Conservation (phyloP, 139 green algal species). For the Trebouxia sp. region DNA sequence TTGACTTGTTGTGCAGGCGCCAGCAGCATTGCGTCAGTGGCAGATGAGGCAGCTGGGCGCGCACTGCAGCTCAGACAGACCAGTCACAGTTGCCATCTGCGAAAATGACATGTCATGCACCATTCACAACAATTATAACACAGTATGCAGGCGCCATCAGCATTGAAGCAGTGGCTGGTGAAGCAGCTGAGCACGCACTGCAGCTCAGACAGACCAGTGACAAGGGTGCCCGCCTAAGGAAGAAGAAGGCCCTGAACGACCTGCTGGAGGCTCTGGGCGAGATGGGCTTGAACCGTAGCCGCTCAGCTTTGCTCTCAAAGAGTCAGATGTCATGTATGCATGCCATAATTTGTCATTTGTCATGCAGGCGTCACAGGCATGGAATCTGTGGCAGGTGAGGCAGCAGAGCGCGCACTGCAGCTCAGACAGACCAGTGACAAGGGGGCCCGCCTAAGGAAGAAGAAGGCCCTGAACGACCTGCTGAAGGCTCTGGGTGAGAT, state of each 20-base stretch:
- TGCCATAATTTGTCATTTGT: no score
- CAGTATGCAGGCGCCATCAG: background rate
- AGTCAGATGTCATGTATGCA: no score
- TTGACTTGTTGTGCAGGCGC: no score
- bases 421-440: conserved; percentile 67
- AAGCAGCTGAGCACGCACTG: conserved; percentile 53
- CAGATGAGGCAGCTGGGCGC: background rate
- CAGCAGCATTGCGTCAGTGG: background rate
- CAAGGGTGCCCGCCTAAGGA: conserved; percentile 77
- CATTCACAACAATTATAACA: background rate
- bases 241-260: conserved; percentile 93
- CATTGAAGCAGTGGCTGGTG: background rate
- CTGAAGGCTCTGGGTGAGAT: conserved; percentile 64
- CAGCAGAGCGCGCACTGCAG: conserved; percentile 51
- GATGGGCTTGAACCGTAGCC: conserved; percentile 64
- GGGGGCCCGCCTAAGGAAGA: conserved; percentile 80
- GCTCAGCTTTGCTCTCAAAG: conserved; percentile 70
- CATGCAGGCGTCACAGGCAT: conserved; percentile 14
- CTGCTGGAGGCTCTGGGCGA: conserved; percentile 68
- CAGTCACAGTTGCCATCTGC: background rate
- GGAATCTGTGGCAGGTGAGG: conserved; percentile 60
- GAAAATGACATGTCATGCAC: no score
- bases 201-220: conserved; percentile 57
- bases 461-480: conserved; percentile 89
- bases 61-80: background rate